phyloP scores from a whole-genome alignment of 2,329 filamentous ascomycete species.

The Fusarium sp. region DNA sequence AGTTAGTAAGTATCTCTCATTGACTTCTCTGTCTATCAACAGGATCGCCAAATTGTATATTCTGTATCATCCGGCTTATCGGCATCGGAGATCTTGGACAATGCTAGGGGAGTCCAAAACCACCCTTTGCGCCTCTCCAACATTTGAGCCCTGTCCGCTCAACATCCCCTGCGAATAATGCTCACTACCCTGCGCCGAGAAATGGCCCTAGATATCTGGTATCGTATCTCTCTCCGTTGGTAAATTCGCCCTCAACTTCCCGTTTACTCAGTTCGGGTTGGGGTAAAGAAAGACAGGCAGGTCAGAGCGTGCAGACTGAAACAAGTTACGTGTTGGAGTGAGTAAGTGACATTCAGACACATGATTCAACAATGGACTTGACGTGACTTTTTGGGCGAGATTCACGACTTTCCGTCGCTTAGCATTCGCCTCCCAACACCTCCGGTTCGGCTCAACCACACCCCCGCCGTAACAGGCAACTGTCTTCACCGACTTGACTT shows the following conservation, averaged over 20 bases:
- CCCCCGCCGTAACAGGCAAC: background rate
- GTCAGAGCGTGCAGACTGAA: background rate
- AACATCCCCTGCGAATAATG: background rate
- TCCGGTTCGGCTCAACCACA: background rate
- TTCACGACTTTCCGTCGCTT: background rate
- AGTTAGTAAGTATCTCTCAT: background rate
- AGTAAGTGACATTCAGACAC: background rate
- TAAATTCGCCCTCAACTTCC: background rate
- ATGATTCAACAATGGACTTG: background rate
- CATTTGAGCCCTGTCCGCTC: background rate
- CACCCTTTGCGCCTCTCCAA: background rate
- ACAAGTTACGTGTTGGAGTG: background rate
- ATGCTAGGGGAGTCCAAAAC: background rate
- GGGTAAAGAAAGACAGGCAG: background rate
- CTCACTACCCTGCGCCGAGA: background rate
- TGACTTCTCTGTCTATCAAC: background rate
- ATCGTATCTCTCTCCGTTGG: background rate
- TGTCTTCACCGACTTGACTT: background rate
- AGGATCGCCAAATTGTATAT: background rate
- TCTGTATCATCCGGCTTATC: background rate
- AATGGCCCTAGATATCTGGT: background rate
- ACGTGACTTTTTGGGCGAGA: background rate
- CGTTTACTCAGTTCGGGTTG: background rate
- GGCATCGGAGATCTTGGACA: background rate
- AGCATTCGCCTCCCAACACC: background rate